These are phyloP conservation scores for Penicillium sp. DNA, from an alignment of 2,329 filamentous ascomycete genomes.

Conservation along the genomic window DNA sequence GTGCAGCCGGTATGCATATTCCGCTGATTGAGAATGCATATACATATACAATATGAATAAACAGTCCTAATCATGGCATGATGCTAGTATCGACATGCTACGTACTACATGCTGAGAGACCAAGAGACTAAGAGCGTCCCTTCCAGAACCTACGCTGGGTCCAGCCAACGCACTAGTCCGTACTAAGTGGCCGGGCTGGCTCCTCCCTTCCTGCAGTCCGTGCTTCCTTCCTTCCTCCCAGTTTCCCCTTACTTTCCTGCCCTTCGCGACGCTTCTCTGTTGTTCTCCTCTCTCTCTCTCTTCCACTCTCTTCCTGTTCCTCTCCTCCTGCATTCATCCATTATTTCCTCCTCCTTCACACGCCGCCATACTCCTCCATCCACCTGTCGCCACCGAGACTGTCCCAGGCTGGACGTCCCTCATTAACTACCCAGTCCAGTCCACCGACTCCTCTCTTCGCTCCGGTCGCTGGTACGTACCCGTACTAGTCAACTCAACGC, in stretches of 20 bases:
- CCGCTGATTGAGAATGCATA: too few species aligned
- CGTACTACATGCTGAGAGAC: neutral
- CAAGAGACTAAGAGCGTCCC: neutral
- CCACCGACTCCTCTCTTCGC: neutral
- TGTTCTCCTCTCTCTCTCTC: neutral
- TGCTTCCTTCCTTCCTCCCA: conserved; percentile 7
- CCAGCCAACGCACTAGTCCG: neutral
- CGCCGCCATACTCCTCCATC: neutral
- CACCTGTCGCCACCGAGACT: neutral
- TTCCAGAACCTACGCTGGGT: neutral
- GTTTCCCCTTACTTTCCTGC: conserved; percentile 16
- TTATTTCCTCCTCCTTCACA: neutral
- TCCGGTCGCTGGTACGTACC: neutral
- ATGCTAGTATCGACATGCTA: neutral
- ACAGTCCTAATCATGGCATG: too few species aligned
- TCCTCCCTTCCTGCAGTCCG: neutral
- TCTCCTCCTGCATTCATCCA: neutral
- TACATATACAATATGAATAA: too few species aligned
- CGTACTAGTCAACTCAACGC: neutral
- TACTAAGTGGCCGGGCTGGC: neutral
- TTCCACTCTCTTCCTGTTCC: neutral
- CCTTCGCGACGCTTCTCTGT: conserved; percentile 12
- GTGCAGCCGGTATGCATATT: too few species aligned
- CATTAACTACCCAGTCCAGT: neutral
- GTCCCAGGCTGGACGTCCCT: conserved; percentile 9